phyloP scores from a whole-genome alignment of 306 rosid genomes.

The Ziziphus jujuba region DNA sequence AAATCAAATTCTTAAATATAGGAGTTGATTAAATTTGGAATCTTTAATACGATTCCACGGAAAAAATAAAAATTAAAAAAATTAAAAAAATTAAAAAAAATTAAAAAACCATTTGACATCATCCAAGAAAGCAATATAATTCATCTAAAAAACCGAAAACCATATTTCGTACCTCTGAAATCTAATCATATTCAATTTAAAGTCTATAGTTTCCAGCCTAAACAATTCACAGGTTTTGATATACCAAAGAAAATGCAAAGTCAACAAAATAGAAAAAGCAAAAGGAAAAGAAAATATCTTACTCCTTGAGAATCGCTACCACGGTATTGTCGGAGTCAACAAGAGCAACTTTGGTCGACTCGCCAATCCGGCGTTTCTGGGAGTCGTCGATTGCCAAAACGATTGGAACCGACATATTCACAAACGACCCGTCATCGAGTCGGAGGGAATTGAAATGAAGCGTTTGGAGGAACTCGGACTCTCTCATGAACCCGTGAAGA shows the following conservation, averaged over 20 bases:
- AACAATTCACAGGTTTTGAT: not conserved
- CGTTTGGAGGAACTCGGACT: conserved; percentile 99
- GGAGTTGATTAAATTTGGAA: not conserved
- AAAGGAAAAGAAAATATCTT: conserved; percentile 13
- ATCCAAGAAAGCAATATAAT: conserved; percentile 2
- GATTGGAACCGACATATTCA: conserved; percentile 94
- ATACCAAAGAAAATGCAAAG: not conserved
- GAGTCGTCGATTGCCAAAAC: conserved; percentile 87
- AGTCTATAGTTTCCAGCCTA: not conserved
- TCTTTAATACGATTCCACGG: too few species aligned
- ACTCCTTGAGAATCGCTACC: conserved; percentile 86
- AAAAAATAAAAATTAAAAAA: too few species aligned
- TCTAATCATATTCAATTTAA: not conserved
- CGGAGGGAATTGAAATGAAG: conserved; percentile 97
- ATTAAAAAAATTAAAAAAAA: not conserved
- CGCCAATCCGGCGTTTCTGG: conserved; percentile 69
- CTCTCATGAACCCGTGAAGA: conserved; percentile 84
- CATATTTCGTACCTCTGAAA: not conserved
- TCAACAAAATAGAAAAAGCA: not conserved
- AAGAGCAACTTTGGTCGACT: conserved; percentile 71
- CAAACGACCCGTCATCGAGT: conserved; percentile 69
- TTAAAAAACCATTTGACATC: not conserved
- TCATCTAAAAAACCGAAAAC: not conserved
- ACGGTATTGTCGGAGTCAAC: conserved; percentile 59
- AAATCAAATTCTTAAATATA: conserved; percentile 14